Percentiles rank a stretch among this genome's conserved stretches.
Conservation (phyloP, 2,329 filamentous ascomycete genomes). For the Byssothecium circinans region DNA sequence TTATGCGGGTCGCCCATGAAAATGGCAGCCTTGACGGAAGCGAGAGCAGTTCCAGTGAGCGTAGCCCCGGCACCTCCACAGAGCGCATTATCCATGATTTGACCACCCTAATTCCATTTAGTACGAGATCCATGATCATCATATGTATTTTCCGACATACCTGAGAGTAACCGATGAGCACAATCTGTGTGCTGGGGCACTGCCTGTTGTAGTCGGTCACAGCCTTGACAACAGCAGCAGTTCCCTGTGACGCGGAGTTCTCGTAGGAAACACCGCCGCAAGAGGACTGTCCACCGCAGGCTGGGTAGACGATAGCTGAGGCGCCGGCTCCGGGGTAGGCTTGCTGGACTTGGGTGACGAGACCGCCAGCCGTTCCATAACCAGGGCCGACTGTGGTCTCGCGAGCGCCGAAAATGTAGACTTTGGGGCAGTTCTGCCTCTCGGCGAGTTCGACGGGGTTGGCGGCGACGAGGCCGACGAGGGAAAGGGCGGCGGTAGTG, state of each 20-base stretch:
- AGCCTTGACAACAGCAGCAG: slow-evolving; percentile 59
- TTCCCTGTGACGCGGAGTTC: slow-evolving; percentile 61
- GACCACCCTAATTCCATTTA: slow-evolving; percentile 53
- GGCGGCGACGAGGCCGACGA: slow-evolving; percentile 37
- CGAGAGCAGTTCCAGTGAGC: slow-evolving; percentile 53
- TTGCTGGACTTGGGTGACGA: slow-evolving; percentile 46
- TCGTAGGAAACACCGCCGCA: slow-evolving; percentile 65
- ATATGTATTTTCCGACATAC: slow-evolving; percentile 38
- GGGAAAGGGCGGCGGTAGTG: slow-evolving; percentile 30
- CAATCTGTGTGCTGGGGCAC: slow-evolving; percentile 61
- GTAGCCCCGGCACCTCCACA: slow-evolving; percentile 58
- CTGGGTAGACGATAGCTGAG: slow-evolving; percentile 53
- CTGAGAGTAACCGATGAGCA: slow-evolving; percentile 66
- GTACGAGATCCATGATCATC: neutral
- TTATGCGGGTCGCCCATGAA: slow-evolving; percentile 67
- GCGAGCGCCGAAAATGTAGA: slow-evolving; percentile 50
- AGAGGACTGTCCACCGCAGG: slow-evolving; percentile 61
- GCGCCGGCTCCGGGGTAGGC: slow-evolving; percentile 46
- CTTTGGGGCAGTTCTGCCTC: slow-evolving; percentile 45
- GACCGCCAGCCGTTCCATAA: slow-evolving; percentile 44
- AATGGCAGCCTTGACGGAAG: slow-evolving; percentile 64
- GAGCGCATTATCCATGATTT: slow-evolving; percentile 65
- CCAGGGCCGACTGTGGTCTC: slow-evolving; percentile 47
- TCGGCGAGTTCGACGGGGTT: slow-evolving; percentile 40
- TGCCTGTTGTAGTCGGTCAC: slow-evolving; percentile 61